Evolutionary conservation across 768 basidiomycete species (phyloP), one percentile per base, ranked within the genome.

Genomic region (Leccinum pellstonianum): DNA sequence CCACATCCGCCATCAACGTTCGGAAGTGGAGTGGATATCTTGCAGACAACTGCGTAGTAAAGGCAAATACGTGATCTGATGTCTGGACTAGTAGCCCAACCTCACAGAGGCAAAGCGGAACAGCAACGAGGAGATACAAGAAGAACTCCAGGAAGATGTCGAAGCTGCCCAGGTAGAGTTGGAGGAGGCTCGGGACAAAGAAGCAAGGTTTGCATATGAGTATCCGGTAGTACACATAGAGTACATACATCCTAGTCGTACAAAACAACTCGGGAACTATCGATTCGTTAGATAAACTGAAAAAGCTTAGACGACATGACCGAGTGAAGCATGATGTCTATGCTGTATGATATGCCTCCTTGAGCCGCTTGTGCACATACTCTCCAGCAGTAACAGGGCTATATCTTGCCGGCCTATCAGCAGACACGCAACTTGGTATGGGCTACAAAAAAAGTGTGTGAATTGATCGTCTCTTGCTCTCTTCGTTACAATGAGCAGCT

Each of bases 351-450:
- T 73, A 73, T 25, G 50, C 17, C 0, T 86, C 89, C 51, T 84
- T 81, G 48, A 95, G 73, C 48, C 91, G 76, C 14, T 83, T 82
- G 69, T 86, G 85, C 53, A 95, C 89, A 75, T 92, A 93, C 52
- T 93, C 90, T 7, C 94, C 93, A 0, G 93, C 93, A 1, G 81
- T 87, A 23, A 93, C 77, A 4, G 86, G 74, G 56, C 84, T 81
- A 70, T 94, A 95, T 70, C 83, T 86, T 1, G 82, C 75, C 0
- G 92, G 91, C 29, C 77, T 65, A 1, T 81, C 79, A 1, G 74
- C 69, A 2, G 83, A 81, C 4, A 87, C 74, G 58, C 83, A 84
- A 23, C 76, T 80, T 6, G 78, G 72, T 21, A 83, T 77, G 4
- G 81, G 73, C 71, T 80, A 49, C 8, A 54, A 56, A 35, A 15